These are phyloP conservation scores for Venturia carpophila DNA, from an alignment of 2,329 filamentous ascomycete species.

Conservation along the genomic window DNA sequence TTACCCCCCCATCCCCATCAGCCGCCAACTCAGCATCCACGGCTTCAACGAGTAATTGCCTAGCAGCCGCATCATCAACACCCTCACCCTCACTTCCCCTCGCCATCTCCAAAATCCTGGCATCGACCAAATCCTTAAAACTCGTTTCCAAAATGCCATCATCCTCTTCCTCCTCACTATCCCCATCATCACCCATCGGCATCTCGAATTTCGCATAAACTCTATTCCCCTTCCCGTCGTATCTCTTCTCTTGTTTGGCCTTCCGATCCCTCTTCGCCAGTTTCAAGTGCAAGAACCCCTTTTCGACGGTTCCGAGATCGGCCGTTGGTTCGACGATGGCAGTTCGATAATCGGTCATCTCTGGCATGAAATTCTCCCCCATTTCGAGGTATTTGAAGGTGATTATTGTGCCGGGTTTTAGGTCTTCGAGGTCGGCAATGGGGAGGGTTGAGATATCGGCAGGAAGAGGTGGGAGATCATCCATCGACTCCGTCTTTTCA, in stretches of 20 bases:
- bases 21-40: neutral
- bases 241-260: conserved; percentile 47
- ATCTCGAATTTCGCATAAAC: conserved; percentile 74
- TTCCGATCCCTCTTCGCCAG: conserved; percentile 63
- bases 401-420: conserved; percentile 54
- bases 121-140: conserved; percentile 59
- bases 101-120: conserved; percentile 43
- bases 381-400: conserved; percentile 59
- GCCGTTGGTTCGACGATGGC: conserved; percentile 53
- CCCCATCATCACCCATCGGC: conserved; percentile 39
- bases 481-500: conserved; percentile 23
- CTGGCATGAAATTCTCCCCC: conserved; percentile 60
- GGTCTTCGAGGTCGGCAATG: conserved; percentile 41
- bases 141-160: conserved; percentile 53
- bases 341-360: conserved; percentile 54
- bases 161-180: conserved; percentile 33
- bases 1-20: neutral
- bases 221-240: conserved; percentile 63
- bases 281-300: conserved; percentile 47
- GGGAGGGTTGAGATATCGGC: conserved; percentile 49
- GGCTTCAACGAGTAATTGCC: neutral
- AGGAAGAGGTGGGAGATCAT: conserved; percentile 58
- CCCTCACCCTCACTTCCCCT: neutral
- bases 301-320: conserved; percentile 47
- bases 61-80: neutral